Evolutionary conservation across 129 eudicot genomes (phyloP), one percentile per base, ranked within the genome.

Genomic region (Pittosporum tobira): DNA sequence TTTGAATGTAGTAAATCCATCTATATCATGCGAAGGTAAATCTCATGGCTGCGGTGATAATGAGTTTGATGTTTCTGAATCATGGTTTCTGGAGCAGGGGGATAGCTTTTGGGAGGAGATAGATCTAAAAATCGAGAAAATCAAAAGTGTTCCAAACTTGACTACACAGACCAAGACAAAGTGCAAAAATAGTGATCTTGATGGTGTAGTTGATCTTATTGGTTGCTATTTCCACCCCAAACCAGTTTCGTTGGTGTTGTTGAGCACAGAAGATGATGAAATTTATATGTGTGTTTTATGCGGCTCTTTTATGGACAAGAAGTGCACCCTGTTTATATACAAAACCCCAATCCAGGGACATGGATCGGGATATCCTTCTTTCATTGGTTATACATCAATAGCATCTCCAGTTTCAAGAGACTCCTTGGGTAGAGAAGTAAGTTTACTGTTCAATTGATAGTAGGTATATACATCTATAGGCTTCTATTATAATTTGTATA

Each of bases 161-260:
- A 68, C 63, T 15, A 30, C 30, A 36, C 71, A 42, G 52, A 53
- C 29, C 13, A 44, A 68, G 11, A 23, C 59, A 69, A 56, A 48
- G 28, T 63, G 38, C 0, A 37, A n/a, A n/a, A n/a, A 64, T 47
- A 63, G 62, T 64, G 75, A 66, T 26, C 23, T 21, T n/a, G 68
- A 28, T 61, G 45, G 58, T 37, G 28, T 48, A 28, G 74, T 73
- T 59, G 71, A 78, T 75, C 72, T 83, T 72, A 63, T 79, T 49
- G 90, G 91, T 34, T 62, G 87, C 76, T 87, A 83, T 67, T 43
- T 67, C 69, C 89, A 77, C 66, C 90, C 99, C 62, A 68, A 42
- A 60, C 90, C 87, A 59, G 72, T 91, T 73, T 86, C 79, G 64
- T 59, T 72, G 76, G 83, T 87, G 55, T 84, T 74, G 62, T 62